Base-by-base conservation (phyloP, 208 protist genomes). In the Blechomonas ayalai region DNA sequence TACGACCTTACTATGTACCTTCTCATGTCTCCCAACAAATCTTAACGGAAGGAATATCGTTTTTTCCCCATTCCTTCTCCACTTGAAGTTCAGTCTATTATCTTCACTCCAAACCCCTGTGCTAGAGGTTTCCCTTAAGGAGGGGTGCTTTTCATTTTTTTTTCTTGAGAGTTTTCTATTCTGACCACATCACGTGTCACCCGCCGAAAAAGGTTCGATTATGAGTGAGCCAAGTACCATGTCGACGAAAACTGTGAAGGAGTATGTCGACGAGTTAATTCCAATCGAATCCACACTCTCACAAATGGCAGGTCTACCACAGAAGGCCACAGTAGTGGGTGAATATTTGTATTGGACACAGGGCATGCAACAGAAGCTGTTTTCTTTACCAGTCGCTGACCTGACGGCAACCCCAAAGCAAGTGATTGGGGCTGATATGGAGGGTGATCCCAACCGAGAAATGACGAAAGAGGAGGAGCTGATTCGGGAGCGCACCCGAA, bases 401-500 rank as follows among this genome's bases (percentile, higher is more conserved):
- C 2, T 15, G 10, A 42, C 42, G n/a, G 45, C 53, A 4, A 52
- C 52, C 8, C 58, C 50, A 3, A 33, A 40, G 6, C 36, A 28
- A 16, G 52, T 61, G 23, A 44, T 49, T 22, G 32, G 38, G 10
- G 57, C 26, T 41, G 45, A 15, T 18, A 32, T 15, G 32, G 19
- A 13, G 24, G 19, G 9, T 6, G 10, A 52, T 43, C 16, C 35
- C 18, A 22, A 29, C 12, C 15, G 5, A 32, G 56, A 63, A 44
- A 55, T 73, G 8, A 75, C 54, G 4, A 85, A 84, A 52, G 83
- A 88, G 35, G 83, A 92, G 37, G 83, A 92, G 44, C 51, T 92
- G 39, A 57, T 92, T 20, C 83, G 83, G 18, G 83, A 92, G 59
- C 75, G 83, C 20, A 71, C 51, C 34, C 78, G 83, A 32, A 75